Conservation (phyloP, 345 rosid genomes). For the Turnera subulata region DNA sequence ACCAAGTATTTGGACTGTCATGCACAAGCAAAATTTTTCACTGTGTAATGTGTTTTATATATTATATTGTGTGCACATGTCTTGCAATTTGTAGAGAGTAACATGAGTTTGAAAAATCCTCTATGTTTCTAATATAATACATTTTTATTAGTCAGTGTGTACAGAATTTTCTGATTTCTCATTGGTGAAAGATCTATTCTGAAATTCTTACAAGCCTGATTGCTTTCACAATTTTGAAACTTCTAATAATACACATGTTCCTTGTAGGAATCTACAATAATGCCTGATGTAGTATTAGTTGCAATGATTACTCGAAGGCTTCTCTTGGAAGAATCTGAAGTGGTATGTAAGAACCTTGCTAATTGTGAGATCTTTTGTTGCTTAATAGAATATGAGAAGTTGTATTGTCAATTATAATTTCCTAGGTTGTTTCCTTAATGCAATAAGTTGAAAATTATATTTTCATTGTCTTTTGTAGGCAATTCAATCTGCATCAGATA, state of each 20-base stretch:
- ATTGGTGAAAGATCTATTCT: not conserved
- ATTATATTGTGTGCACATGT: too few relatives aligned
- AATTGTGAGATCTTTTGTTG: not conserved
- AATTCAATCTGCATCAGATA: constrained; percentile 45
- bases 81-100: too few relatives aligned
- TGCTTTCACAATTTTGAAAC: constrained; percentile 2
- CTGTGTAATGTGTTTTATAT: too few relatives aligned
- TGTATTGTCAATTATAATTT: not conserved
- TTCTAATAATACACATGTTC: constrained; percentile 3
- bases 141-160: too few relatives aligned
- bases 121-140: too few relatives aligned
- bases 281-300: constrained; percentile 73
- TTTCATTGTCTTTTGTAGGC: constrained; percentile 47
- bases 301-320: constrained; percentile 90
- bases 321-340: constrained; percentile 83
- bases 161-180: too few relatives aligned
- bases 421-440: not conserved
- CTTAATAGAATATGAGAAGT: not conserved
- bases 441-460: constrained; percentile 14
- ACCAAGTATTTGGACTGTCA: too few relatives aligned
- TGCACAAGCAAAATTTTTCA: too few relatives aligned
- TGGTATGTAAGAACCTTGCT: constrained; percentile 36
- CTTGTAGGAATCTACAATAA: constrained; percentile 55
- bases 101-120: too few relatives aligned
- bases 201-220: not conserved